Evolutionary conservation across 306 rosid species (phyloP), one percentile per base, ranked within the genome.

Genomic region (Adenanthera pavonina): DNA sequence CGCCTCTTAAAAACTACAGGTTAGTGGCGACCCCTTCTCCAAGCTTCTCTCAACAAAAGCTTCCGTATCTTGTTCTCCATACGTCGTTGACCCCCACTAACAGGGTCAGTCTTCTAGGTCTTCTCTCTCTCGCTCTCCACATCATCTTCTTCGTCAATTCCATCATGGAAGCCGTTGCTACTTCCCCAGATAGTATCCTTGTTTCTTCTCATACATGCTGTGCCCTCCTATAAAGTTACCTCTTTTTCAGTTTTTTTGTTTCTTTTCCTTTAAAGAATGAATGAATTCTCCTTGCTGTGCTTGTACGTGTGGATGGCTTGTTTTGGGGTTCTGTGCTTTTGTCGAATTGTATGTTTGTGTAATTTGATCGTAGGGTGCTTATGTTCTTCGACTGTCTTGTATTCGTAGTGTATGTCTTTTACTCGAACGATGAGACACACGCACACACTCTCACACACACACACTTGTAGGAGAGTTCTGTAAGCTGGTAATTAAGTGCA

Each of bases 171-270:
- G 56, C 77, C 57, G 65, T 71, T 75, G 73, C 82, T 79, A 69
- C 86, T 2, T 77, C 84, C 16, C 6, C 86, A 48, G 86, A 86
- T 69, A 83, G 89, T 86, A 82, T 82, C 80, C 89, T 69, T 80
- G 3, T 44, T 48, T 44, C 54, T 34, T 72, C 43, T 5, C 59
- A 49, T 66, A n/a, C 17, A 12, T 56, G 25, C 1, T 41, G 14
- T 34, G 60, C 8, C 3, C 5, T 20, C 4, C 5, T 3, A 41
- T 41, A 41, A 41, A 41, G 46, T 4, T 48, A 9, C 44, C 49
- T 44, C 47, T 36, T 59, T 76, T 82, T 77, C 7, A 30, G 7
- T 0, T 11, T 64, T 80, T 51, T 13, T 34, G 7, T 62, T 62
- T 62, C 43, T 33, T 13, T 52, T 62, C 44, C 35, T 8, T 15